Percentiles rank a stretch among this genome's conserved stretches.
phyloP scores from a whole-genome alignment of 176 grass and related monocot species.

The Musa beccarii region DNA sequence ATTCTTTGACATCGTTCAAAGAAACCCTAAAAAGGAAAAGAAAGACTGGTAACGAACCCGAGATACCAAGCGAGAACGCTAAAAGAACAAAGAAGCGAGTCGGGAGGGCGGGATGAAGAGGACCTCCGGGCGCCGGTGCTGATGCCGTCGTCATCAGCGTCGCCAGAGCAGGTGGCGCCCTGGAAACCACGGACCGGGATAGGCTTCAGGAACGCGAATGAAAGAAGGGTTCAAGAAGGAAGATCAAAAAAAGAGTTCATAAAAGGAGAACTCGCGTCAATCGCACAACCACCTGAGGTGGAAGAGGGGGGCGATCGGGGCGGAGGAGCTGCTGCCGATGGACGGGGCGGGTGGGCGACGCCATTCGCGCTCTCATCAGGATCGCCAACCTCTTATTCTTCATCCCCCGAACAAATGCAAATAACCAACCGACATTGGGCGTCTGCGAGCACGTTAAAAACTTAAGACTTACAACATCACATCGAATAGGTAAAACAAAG shows the following conservation, averaged over 20 bases:
- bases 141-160: neutral
- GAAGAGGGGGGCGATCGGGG: slow-evolving; percentile 8
- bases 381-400: slow-evolving; percentile 69
- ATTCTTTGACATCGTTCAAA: slow-evolving; percentile 44
- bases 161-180: neutral
- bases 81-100: neutral
- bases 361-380: slow-evolving; percentile 73
- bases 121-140: neutral
- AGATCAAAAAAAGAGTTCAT: neutral
- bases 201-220: neutral
- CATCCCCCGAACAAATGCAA: slow-evolving; percentile 25
- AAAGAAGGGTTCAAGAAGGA: neutral
- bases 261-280: too few species aligned
- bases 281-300: neutral
- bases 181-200: neutral
- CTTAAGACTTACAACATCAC: too few species aligned
- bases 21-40: slow-evolving; percentile 21
- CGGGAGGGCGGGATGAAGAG: neutral
- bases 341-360: slow-evolving; percentile 7
- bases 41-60: too few species aligned
- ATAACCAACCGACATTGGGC: neutral
- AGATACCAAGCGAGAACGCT: neutral
- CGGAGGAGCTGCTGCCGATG: slow-evolving; percentile 15
- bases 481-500: too few species aligned
- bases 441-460: too few species aligned